Evolutionary conservation across 1,139 yeast species (phyloP), one percentile per base, ranked within the genome.

Genomic region (Debaryomyces subglobosus): DNA sequence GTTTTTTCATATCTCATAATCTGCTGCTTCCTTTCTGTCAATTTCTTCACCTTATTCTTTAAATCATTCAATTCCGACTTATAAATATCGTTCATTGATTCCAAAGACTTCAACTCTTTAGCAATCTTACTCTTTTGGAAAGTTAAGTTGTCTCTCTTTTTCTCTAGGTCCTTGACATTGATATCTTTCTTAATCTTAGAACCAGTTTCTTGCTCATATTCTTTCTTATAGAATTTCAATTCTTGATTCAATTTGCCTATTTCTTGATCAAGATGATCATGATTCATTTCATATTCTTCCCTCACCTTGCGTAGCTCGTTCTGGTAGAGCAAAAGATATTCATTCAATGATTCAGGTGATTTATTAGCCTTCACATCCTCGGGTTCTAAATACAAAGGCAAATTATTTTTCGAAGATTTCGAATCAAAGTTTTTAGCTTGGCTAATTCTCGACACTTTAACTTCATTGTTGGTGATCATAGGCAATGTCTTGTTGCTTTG

Each of bases 141-240:
- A 21, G 63, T 57, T 32, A 69, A 52, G 30, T 60, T 56, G 50
- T 73, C 77, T 48, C 66, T 68, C 23, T 50, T 56, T 39, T 63
- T 67, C 47, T 72, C 77, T 49, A 71, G 59, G 30, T 65, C 62
- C 52, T 69, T 72, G 10, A 71, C 67, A 49, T 64, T 67, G 45
- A 57, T 57, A 29, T 71, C 75, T 45, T 71, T 65, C 46, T 64
- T 67, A 20, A 64, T 53, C 46, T 65, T 63, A 46, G 51, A 51
- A 41, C 72, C 74, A 5, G 70, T 59, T 48, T 69, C 71, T 33
- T 69, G 70, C 32, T 67, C 69, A 41, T 62, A 61, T 49, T 71
- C 74, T 27, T 54, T 54, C 45, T 63, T 68, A 54, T 57, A 60
- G 27, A 46, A 33, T 25, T 56, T 51, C 27, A 62, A 53, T 33